Evolutionary conservation across 306 rosid species (phyloP), one percentile per base, ranked within the genome.

Genomic region (Cicer yamashitae): DNA sequence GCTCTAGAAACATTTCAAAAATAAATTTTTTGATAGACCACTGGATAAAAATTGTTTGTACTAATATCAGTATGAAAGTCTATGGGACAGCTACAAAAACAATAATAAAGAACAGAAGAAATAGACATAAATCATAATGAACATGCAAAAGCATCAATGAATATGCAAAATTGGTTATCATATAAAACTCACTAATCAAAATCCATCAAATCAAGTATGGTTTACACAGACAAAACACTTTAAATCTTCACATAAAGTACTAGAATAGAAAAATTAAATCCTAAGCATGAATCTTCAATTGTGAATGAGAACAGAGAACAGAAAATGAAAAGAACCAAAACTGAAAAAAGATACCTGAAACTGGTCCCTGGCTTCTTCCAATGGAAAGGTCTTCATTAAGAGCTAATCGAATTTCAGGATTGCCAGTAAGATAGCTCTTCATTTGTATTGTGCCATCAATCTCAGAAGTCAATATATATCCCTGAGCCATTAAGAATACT

Each of bases 381-480:
- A 91, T 85, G 75, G 83, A 58, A 76, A 91, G 91, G 83, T 91
- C 97, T 25, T 91, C 97, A 84, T 91, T 89, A 66, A 91, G 93
- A 73, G 96, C 97, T 78, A 91, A 71, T 40, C 96, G 90, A 67
- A 89, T 89, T 85, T 89, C 97, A 73, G 96, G 97, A 87, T 87
- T 87, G 25, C 97, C 97, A 77, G 84, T 75, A 74, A 91, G 97
- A 88, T 91, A 89, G 79, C 97, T 91, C 81, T 88, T 91, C 96
- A 91, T 91, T 91, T 91, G 97, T 80, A 91, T 91, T 73, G 97
- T 91, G 59, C 97, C 96, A 77, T 91, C 97, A 81, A 91, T 91
- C 86, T 91, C 97, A 77, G 93, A 91, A 73, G 97, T 91, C 84
- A 91, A 75, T 74, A 91, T 88, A 75, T 91, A 91, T 65, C 97